These are phyloP conservation scores for Chrysophaeum taylorii DNA, from an alignment of 352 stramenopile genomes.

Conservation along the genomic window DNA sequence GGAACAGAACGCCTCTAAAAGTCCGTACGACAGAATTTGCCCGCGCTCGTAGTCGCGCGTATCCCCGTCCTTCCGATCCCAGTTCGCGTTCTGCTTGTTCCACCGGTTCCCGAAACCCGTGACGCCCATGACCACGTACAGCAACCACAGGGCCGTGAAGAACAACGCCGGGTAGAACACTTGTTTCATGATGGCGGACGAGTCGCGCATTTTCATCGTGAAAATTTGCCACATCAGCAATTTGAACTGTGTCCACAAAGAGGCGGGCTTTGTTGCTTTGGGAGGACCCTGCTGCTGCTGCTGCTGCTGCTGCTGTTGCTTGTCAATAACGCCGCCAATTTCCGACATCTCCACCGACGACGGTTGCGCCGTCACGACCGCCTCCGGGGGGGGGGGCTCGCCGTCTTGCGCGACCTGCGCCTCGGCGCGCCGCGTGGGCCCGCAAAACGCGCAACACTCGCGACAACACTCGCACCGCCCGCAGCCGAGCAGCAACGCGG, in stretches of 20 bases:
- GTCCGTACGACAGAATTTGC: neutral
- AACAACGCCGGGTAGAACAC: neutral
- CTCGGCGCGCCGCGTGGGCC: neutral
- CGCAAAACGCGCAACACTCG: neutral
- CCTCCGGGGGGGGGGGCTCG: too few species aligned
- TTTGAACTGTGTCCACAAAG: neutral
- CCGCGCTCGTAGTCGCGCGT: neutral
- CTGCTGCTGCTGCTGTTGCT: too few species aligned
- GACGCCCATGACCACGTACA: neutral
- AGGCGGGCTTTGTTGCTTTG: neutral
- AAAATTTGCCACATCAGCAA: constrained; percentile 1
- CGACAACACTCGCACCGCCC: neutral
- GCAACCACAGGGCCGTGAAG: neutral
- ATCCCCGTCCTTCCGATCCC: neutral
- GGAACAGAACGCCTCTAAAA: neutral
- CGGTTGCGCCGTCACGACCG: too few species aligned
- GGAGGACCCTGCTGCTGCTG: too few species aligned
- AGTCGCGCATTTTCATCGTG: neutral
- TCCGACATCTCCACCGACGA: too few species aligned
- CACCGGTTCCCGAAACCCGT: neutral
- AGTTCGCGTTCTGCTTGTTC: neutral
- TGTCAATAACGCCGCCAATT: too few species aligned
- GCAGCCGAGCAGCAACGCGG: neutral
- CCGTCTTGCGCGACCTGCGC: neutral
- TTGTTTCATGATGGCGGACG: neutral